Conservation (phyloP, 2,329 filamentous ascomycete genomes). For the Metarhizium guizhouense region DNA sequence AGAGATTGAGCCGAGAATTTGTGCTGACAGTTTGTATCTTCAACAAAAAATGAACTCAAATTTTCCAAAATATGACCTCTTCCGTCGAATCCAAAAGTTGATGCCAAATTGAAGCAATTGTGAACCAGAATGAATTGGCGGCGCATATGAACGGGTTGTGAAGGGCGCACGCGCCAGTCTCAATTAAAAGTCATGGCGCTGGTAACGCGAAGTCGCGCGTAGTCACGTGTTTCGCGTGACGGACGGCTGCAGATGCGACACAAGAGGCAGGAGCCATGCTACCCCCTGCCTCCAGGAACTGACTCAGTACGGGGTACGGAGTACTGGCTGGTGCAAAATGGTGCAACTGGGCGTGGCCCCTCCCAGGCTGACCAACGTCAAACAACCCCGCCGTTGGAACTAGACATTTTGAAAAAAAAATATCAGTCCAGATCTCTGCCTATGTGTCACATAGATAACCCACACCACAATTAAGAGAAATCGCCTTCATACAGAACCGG, state of each 20-base stretch:
- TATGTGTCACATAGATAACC: neutral
- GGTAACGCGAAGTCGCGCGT: conserved; percentile 26
- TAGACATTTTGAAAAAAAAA: neutral
- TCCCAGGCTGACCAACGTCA: neutral
- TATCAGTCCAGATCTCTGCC: neutral
- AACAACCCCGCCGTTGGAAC: neutral
- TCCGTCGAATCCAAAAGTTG: neutral
- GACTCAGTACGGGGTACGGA: conserved; percentile 1
- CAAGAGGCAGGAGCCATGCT: neutral
- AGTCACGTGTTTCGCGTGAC: conserved; percentile 18
- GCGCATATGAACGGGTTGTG: neutral
- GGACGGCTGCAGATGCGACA: conserved; percentile 9
- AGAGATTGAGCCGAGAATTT: neutral
- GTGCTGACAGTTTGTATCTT: neutral
- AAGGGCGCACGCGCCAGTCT: conserved; percentile 6
- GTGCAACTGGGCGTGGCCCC: neutral
- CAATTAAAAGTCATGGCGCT: conserved; percentile 14
- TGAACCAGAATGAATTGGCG: neutral
- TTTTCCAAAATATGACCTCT: neutral
- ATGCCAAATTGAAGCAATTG: neutral
- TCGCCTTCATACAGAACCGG: neutral
- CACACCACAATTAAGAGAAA: conserved; percentile 4
- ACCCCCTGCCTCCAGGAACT: neutral
- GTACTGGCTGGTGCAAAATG: neutral
- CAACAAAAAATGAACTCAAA: neutral